phyloP scores from a whole-genome alignment of 2,329 filamentous ascomycete species.

The Ceratocystis alfenasii region DNA sequence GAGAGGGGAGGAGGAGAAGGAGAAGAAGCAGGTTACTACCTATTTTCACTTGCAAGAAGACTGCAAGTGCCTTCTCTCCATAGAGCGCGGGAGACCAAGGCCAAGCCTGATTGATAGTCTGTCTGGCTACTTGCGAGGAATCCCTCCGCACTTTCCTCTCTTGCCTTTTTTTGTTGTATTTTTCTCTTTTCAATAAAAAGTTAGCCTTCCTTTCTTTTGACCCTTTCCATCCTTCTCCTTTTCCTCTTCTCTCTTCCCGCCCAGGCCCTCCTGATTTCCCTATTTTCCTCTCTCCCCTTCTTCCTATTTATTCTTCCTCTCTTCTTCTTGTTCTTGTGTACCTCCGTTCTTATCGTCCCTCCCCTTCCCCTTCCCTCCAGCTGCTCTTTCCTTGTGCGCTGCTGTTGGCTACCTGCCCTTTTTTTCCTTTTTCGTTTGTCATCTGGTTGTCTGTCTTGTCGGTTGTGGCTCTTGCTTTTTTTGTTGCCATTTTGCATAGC shows the following conservation, averaged over 20 bases:
- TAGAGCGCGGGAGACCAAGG: not conserved
- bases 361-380: not conserved
- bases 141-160: not conserved
- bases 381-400: not conserved
- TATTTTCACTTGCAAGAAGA: no score
- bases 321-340: not conserved
- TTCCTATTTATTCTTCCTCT: conserved; percentile 8
- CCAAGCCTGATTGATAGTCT: not conserved
- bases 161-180: not conserved
- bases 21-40: no score
- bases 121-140: not conserved
- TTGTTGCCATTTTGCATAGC: not conserved
- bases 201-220: not conserved
- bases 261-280: conserved; percentile 20
- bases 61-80: no score
- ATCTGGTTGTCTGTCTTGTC: not conserved
- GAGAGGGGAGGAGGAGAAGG: not conserved
- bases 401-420: not conserved
- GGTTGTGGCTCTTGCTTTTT: not conserved
- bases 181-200: not conserved
- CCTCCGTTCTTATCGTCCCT: not conserved
- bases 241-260: conserved; percentile 16
- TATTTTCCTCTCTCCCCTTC: conserved; percentile 12
- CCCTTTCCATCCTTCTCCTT: conserved; percentile 12
- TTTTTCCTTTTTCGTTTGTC: not conserved